Conservation (phyloP, 1,284 basidiomycete species). For the Malassezia psittaci region DNA sequence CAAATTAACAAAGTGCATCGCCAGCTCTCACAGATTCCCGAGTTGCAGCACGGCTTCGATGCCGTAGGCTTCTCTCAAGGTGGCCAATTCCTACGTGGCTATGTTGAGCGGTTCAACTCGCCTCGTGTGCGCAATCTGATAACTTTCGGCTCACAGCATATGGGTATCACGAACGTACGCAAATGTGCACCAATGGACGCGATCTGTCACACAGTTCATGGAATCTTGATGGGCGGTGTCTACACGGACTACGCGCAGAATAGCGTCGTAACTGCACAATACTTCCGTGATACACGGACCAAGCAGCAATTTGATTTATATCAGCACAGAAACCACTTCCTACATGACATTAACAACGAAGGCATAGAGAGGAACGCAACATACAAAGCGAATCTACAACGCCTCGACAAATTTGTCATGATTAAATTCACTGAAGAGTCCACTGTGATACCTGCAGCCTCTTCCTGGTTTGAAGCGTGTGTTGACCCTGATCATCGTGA, state of each 20-base stretch:
- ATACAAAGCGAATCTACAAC: conserved; percentile 35
- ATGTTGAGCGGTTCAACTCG: conserved; percentile 69
- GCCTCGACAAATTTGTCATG: conserved; percentile 47
- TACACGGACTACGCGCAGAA: conserved; percentile 55
- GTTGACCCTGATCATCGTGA: conserved; percentile 17
- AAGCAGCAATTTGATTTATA: conserved; percentile 60
- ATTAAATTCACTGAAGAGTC: conserved; percentile 40
- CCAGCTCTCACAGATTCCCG: conserved; percentile 60
- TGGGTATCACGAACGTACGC: conserved; percentile 69
- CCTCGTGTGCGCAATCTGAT: conserved; percentile 56
- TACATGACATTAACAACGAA: conserved; percentile 50
- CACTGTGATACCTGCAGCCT: conserved; percentile 40
- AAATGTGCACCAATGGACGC: conserved; percentile 59
- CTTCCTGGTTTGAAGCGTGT: conserved; percentile 41
- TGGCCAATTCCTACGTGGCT: conserved; percentile 64
- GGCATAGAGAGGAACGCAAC: conserved; percentile 21
- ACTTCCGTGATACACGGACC: conserved; percentile 67
- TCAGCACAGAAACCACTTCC: conserved; percentile 56
- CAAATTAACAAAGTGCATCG: conserved; percentile 61
- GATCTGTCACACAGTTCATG: conserved; percentile 55
- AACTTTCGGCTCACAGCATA: conserved; percentile 54
- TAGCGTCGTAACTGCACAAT: conserved; percentile 63
- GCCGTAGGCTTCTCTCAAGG: conserved; percentile 37
- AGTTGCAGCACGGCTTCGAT: conserved; percentile 58
- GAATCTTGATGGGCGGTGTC: conserved; percentile 63